Base-by-base conservation (phyloP, 2,329 filamentous ascomycete species). In the Tolypocladium amazonense region DNA sequence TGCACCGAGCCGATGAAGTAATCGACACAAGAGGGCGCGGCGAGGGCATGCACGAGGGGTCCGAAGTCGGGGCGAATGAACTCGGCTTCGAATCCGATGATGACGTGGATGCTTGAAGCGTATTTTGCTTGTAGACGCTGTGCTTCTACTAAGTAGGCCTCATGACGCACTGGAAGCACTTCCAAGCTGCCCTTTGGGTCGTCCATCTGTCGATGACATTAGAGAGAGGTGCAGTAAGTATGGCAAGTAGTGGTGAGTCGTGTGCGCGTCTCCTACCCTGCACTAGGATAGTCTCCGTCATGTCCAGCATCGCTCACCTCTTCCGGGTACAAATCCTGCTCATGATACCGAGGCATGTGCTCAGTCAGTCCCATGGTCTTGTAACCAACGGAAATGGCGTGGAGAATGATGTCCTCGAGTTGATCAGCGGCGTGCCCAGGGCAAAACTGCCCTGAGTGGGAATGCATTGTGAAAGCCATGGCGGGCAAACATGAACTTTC, bases 381-480 rank as follows among this genome's bases (percentile, higher is more conserved):
- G 82, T 95, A 94, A 52, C 88, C 87, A 62, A 88, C 81, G 56
- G 80, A 75, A 65, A 97, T 90, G 64, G 93, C 93, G 15, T 86
- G 83, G 69, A 87, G 83, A 66, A 97, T 79, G 56, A 97, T 84
- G 65, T 91, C 87, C 73, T 97, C 93, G 12, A 99, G 83, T 25
- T 85, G 82, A 71, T 96, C 86, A 70, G 88, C 86, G 57, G 94
- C 94, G 77, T 99, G 94, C 66, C 88, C 85, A 12, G 87, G 87
- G 77, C 94, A 99, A 79, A 99, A 99, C 73, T 99, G 90, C 64
- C 94, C 94, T 43, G 94, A 97, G 77, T 99, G 94, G 70, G 91
- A 96, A 75, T 99, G 94, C 79, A 97, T 95, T 5, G 94, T 95
- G 77, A 96, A 96, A 1, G 93, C 92, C 94, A 97, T 97, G 58